phyloP scores from a whole-genome alignment of 2,329 filamentous ascomycete genomes.

The Scytalidium lignicola region DNA sequence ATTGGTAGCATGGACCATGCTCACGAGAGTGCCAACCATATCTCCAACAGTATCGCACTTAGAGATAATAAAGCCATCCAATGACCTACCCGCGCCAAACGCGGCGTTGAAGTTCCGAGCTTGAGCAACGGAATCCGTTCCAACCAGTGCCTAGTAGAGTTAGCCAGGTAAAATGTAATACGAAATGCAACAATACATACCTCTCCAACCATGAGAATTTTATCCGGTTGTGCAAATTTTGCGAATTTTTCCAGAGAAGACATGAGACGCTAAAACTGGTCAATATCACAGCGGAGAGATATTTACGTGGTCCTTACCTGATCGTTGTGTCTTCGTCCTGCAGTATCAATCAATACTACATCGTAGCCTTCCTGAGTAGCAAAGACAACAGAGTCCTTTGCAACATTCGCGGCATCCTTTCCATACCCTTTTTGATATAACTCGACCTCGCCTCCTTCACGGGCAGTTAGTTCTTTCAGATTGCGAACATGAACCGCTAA shows the following conservation, averaged over 20 bases:
- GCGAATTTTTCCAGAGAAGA: constrained; percentile 95
- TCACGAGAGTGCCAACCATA: constrained; percentile 84
- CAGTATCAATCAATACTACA: constrained; percentile 95
- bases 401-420: constrained; percentile 93
- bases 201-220: constrained; percentile 93
- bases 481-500: constrained; percentile 93
- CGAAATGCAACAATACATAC: constrained; percentile 9
- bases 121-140: constrained; percentile 91
- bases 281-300: constrained; percentile 4
- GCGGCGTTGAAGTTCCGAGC: constrained; percentile 93
- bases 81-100: constrained; percentile 72
- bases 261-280: constrained; percentile 64
- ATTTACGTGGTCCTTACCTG: constrained; percentile 34
- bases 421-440: constrained; percentile 97
- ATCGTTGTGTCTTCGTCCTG: constrained; percentile 91
- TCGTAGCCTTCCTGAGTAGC: constrained; percentile 74
- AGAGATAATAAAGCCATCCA: constrained; percentile 97
- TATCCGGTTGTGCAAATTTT: constrained; percentile 91
- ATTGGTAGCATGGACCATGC: constrained; percentile 94
- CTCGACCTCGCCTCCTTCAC: constrained; percentile 81
- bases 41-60: constrained; percentile 99
- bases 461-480: constrained; percentile 77
- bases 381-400: constrained; percentile 84
- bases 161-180: constrained; percentile 3
- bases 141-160: constrained; percentile 67